phyloP scores from a whole-genome alignment of 805 yeast species.

The Isabelozyma heimii region DNA sequence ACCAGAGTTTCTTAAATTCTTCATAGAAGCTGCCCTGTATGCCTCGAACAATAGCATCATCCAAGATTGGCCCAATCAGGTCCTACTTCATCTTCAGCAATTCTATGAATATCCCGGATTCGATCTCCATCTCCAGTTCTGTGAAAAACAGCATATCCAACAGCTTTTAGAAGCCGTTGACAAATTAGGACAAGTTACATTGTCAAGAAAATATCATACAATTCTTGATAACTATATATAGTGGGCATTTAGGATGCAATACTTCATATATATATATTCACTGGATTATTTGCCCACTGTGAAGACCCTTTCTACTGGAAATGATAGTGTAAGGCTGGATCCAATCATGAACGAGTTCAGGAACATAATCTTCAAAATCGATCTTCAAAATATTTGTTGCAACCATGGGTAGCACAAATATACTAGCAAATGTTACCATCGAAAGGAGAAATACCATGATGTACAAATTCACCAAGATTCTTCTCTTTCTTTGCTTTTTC shows the following conservation, averaged over 20 bases:
- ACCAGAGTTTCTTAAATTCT: slow-evolving; percentile 44
- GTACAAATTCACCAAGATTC: slow-evolving; percentile 29
- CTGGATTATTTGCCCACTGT: slow-evolving; percentile 10
- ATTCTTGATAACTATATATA: background rate
- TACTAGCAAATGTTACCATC: slow-evolving; percentile 20
- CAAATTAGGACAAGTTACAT: background rate
- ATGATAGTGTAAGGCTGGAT: slow-evolving; percentile 44
- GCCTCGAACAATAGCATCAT: slow-evolving; percentile 6
- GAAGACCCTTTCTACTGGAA: slow-evolving; percentile 34
- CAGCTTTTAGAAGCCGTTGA: background rate
- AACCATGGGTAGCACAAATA: slow-evolving; percentile 41
- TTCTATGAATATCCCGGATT: slow-evolving; percentile 37
- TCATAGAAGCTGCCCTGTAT: slow-evolving; percentile 39
- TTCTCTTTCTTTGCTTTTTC: slow-evolving; percentile 39
- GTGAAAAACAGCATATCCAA: slow-evolving; percentile 16
- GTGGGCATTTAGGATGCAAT: background rate
- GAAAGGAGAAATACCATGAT: slow-evolving; percentile 32
- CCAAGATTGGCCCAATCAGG: background rate
- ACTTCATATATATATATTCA: background rate
- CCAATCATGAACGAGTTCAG: slow-evolving; percentile 27
- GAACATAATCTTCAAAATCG: slow-evolving; percentile 40
- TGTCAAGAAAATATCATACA: background rate
- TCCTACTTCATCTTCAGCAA: slow-evolving; percentile 1
- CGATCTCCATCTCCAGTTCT: slow-evolving; percentile 31
- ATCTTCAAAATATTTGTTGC: slow-evolving; percentile 28